Base-by-base conservation (phyloP, 1,284 basidiomycete species). In the Rhizoctonia solani region DNA sequence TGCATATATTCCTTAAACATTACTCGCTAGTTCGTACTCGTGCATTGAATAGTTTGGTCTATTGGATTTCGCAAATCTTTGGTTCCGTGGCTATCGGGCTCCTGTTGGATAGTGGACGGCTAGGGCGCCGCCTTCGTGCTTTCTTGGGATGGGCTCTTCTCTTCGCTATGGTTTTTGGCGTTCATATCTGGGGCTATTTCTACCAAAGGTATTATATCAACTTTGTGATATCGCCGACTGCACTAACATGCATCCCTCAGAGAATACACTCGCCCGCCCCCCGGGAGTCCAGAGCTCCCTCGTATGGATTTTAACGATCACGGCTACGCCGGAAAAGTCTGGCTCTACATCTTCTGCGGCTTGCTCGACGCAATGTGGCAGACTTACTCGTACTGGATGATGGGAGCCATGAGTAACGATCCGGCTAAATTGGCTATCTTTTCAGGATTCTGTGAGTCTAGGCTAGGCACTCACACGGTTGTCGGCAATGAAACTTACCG, bases 181-280 rank as follows among this genome's bases (percentile, higher is more conserved):
- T 87, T 6, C 87, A 89, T 73, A 83, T 81, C 23, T 89, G 87
- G 85, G 84, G 79, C 0, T 89, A 84, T 74, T 83, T 85, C 74
- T 89, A 89, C 72, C 88, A 89, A 73, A 85, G 76, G 87, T 87
- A n/a, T 61, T 63, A 77, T 76, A 4, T 21, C 29, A 30, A 8
- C 2, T 6, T 46, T 34, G 8, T 14, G 4, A 8, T 66, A 19
- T 52, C 21, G 23, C 41, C 47, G 39, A 53, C 54, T 32, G 44
- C 53, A 4, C 55, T 32, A 44, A 34, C 44, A 9, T 52, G 32
- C 19, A 39, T 44, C 19, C 46, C 21, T 47, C 69, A 87, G 87
- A 74, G 71, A 81, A 37, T 89, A 89, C 75, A 86, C 86, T 16
- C 83, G 88, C 23, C 58, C 46, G 14, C 41, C 47, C 9, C 55